Conservation (phyloP, 169 alveolate species). For the Plasmodium adleri region DNA sequence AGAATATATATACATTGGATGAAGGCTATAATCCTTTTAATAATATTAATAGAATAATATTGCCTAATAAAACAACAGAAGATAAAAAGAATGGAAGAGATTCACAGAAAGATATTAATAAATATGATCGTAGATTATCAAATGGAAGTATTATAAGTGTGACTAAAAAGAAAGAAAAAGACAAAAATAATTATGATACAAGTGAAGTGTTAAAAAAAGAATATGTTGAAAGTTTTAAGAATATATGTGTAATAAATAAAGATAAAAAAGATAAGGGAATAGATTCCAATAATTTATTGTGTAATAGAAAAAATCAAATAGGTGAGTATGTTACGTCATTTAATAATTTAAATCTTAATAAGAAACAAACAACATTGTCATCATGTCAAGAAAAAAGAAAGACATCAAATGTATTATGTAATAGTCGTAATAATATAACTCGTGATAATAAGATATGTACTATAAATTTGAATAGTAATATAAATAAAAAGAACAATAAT, state of each 20-base stretch:
- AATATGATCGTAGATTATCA: too few species aligned
- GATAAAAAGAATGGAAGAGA: too few species aligned
- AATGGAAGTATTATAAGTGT: too few species aligned
- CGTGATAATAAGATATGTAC: neutral
- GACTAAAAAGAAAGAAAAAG: neutral
- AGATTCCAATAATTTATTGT: neutral
- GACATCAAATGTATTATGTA: neutral
- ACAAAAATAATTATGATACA: conserved; percentile 65
- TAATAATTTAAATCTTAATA: neutral
- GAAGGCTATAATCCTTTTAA: too few species aligned
- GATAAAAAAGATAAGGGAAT: neutral
- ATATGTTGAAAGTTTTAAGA: conserved; percentile 1
- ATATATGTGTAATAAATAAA: neutral
- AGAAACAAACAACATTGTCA: neutral
- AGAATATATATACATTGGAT: too few species aligned
- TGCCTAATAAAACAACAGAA: too few species aligned
- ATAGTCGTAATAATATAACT: neutral
- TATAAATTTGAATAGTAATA: neutral
- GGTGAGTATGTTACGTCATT: neutral
- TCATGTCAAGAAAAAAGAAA: neutral
- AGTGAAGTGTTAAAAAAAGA: conserved; percentile 67
- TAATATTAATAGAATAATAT: too few species aligned
- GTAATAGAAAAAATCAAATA: neutral
- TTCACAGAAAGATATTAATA: too few species aligned
- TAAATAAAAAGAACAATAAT: neutral